phyloP scores from a whole-genome alignment of 208 protist genomes.

The Acanthamoeba castellanii region DNA sequence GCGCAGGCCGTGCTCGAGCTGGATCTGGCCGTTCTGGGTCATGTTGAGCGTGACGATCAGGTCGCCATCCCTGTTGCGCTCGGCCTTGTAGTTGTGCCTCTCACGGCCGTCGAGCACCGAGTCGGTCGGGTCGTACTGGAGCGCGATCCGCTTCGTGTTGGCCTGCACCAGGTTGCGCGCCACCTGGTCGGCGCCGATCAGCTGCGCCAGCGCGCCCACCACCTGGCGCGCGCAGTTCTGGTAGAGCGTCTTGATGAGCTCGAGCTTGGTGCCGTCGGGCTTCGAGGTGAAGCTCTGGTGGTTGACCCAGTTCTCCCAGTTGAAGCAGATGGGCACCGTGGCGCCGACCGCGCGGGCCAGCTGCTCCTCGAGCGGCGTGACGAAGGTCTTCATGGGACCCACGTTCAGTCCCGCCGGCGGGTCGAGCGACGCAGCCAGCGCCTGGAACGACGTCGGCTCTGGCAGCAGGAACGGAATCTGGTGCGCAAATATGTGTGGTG shows the following conservation, averaged over 20 bases:
- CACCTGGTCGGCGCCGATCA: slow-evolving; percentile 50
- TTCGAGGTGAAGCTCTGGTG: slow-evolving; percentile 64
- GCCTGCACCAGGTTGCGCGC: not conserved
- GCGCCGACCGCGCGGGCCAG: slow-evolving; percentile 48
- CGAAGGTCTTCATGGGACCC: slow-evolving; percentile 47
- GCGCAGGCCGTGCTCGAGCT: slow-evolving; percentile 1
- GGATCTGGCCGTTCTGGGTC: not conserved
- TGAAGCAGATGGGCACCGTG: slow-evolving; percentile 18
- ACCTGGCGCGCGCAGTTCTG: slow-evolving; percentile 44
- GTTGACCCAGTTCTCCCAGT: slow-evolving; percentile 69
- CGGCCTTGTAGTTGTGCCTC: not conserved
- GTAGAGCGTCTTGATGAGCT: slow-evolving; percentile 46
- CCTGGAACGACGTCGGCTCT: slow-evolving; percentile 27
- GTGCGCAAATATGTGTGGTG: too few relatives aligned
- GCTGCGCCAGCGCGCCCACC: slow-evolving; percentile 54
- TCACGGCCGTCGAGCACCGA: slow-evolving; percentile 31
- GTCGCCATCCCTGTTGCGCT: slow-evolving; percentile 52
- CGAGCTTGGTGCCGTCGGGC: not conserved
- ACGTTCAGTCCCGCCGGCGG: slow-evolving; percentile 56
- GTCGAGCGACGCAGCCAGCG: not conserved
- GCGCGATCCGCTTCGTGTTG: not conserved
- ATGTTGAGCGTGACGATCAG: slow-evolving; percentile 71
- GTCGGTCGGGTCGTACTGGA: slow-evolving; percentile 72
- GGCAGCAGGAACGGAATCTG: slow-evolving; percentile 40
- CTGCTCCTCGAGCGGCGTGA: slow-evolving; percentile 68